Conservation (phyloP, 2,329 filamentous ascomycete species). For the Alternaria sp. region DNA sequence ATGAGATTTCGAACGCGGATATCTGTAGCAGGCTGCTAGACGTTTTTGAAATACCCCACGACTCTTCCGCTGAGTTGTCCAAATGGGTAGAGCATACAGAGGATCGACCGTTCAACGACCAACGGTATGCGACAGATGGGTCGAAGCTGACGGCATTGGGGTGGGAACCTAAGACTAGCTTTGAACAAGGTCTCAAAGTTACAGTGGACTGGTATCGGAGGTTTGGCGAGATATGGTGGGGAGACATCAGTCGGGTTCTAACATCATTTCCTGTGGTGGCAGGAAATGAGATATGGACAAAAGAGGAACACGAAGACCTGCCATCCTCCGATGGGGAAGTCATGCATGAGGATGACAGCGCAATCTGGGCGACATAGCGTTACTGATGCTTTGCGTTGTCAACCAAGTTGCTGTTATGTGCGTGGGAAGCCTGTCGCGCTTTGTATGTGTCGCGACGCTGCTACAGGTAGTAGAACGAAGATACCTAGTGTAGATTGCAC, state of each 20-base stretch:
- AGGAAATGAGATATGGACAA: constrained; percentile 53
- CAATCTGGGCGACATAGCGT: constrained; percentile 35
- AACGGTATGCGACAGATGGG: constrained; percentile 52
- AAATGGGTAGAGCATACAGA: constrained; percentile 77
- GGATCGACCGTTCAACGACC: constrained; percentile 71
- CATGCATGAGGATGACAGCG: constrained; percentile 21
- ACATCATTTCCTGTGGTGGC: constrained; percentile 52
- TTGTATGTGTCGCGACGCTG: background rate
- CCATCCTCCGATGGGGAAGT: constrained; percentile 45
- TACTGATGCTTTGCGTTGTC: constrained; percentile 4
- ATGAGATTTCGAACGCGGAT: constrained; percentile 78
- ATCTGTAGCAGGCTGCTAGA: constrained; percentile 72
- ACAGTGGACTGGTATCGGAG: constrained; percentile 53
- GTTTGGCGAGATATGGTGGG: constrained; percentile 55
- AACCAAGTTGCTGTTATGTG: background rate
- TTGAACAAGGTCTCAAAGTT: constrained; percentile 47
- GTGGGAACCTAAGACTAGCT: constrained; percentile 49
- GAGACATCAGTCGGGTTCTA: constrained; percentile 51
- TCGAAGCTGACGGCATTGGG: constrained; percentile 50
- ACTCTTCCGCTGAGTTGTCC: constrained; percentile 59
- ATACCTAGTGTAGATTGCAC: constrained; percentile 18
- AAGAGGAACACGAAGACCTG: constrained; percentile 52
- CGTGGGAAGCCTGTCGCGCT: background rate
- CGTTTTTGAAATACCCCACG: constrained; percentile 63
- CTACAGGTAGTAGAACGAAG: constrained; percentile 14